These are phyloP conservation scores for Triticum monococcum DNA, from an alignment of 176 grass and related monocot species.

Conservation along the genomic window DNA sequence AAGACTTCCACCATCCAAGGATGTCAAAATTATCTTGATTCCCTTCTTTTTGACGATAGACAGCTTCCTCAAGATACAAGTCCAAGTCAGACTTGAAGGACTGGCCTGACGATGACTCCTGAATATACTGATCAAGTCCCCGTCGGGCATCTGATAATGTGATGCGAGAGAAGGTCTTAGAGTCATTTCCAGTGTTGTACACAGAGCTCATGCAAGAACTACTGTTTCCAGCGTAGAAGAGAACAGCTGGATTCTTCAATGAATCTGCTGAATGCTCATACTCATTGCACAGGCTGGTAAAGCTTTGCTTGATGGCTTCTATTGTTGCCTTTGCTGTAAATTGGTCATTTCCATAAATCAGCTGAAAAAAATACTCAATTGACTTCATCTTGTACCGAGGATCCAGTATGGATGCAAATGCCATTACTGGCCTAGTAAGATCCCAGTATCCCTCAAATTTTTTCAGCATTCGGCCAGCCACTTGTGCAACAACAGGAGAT, in stretches of 20 bases:
- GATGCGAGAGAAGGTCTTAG: conserved; percentile 81
- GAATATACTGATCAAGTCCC: conserved; percentile 97
- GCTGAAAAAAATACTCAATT: conserved; percentile 87
- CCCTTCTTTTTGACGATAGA: conserved; percentile 81
- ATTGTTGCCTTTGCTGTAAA: conserved; percentile 76
- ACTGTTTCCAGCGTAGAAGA: conserved; percentile 72
- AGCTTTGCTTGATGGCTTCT: conserved; percentile 65
- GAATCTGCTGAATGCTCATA: conserved; percentile 77
- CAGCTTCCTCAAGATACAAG: conserved; percentile 93
- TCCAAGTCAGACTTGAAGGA: conserved; percentile 88
- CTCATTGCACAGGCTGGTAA: conserved; percentile 85
- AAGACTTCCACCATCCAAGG: conserved; percentile 92
- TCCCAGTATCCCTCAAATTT: conserved; percentile 93
- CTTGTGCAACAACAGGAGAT: conserved; percentile 67
- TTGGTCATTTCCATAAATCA: conserved; percentile 68
- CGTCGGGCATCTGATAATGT: conserved; percentile 92
- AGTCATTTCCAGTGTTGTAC: conserved; percentile 62
- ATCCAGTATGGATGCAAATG: conserved; percentile 95
- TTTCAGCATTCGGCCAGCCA: conserved; percentile 79
- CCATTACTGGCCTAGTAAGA: conserved; percentile 72
- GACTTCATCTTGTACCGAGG: conserved; percentile 99
- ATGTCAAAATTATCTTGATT: conserved; percentile 88
- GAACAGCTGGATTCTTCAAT: conserved; percentile 69
- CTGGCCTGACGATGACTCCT: conserved; percentile 92
- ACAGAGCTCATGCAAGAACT: conserved; percentile 53